Conservation (phyloP, 208 protist species). For the Trichomonas tenax region DNA sequence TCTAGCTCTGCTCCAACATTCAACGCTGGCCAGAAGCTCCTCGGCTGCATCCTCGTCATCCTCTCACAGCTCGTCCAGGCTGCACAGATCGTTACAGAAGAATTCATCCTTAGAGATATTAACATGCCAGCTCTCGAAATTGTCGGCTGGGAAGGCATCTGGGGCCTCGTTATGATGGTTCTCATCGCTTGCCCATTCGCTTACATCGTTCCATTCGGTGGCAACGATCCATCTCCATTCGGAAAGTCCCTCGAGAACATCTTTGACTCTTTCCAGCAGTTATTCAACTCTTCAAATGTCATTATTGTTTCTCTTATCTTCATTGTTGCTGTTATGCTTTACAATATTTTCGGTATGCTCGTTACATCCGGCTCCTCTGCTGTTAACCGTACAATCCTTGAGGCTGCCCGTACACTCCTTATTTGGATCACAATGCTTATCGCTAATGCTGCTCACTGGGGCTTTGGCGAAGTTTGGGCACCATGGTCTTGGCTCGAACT, state of each 20-base stretch:
- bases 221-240: neutral
- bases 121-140: conserved; percentile 19
- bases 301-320: neutral
- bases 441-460: neutral
- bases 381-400: neutral
- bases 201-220: neutral
- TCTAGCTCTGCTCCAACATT: neutral
- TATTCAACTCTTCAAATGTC: neutral
- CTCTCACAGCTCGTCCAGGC: neutral
- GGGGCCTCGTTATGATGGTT: neutral
- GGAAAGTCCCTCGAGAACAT: neutral
- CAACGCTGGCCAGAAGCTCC: neutral
- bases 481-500: neutral
- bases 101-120: neutral
- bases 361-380: neutral
- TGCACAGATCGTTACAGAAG: neutral
- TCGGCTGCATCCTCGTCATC: neutral
- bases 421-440: neutral
- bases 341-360: conserved; percentile 19
- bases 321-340: neutral
- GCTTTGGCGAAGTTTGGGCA: neutral
- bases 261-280: neutral
- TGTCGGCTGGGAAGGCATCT: conserved; percentile 20
- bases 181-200: neutral
- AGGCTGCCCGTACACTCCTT: neutral